Conservation (phyloP, 306 rosid species). For the Cucurbita argyrosperma region DNA sequence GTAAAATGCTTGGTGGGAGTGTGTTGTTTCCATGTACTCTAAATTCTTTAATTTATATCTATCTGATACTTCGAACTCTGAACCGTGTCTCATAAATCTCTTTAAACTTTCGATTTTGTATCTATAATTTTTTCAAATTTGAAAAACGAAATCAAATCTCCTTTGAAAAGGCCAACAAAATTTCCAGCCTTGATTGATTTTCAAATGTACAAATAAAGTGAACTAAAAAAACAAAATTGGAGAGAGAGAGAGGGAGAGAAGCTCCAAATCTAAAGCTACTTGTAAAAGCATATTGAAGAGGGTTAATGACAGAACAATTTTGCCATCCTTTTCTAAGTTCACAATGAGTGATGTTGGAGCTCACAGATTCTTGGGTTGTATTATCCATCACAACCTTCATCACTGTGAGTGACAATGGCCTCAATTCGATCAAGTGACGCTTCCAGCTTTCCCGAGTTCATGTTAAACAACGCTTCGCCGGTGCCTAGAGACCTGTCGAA, state of each 20-base stretch:
- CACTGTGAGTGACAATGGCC: slow-evolving; percentile 62
- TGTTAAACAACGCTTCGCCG: slow-evolving; percentile 73
- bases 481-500: slow-evolving; percentile 67
- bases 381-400: slow-evolving; percentile 10
- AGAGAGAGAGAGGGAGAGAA: background rate
- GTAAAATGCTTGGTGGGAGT: slow-evolving; percentile 44
- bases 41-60: too few species aligned
- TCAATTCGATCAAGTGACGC: slow-evolving; percentile 94
- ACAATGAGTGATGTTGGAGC: background rate
- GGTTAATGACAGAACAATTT: too few species aligned
- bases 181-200: background rate
- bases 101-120: too few species aligned
- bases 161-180: background rate
- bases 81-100: slow-evolving; percentile 18
- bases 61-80: too few species aligned
- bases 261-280: background rate
- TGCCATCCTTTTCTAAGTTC: background rate
- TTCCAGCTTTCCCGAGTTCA: slow-evolving; percentile 66
- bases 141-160: too few species aligned
- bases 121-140: too few species aligned
- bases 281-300: background rate
- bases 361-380: background rate
- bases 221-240: background rate
- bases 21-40: slow-evolving; percentile 41
- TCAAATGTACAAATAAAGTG: background rate